These are phyloP conservation scores for Kwoniella botswanensis DNA, from an alignment of 768 basidiomycete genomes.

Conservation along the genomic window DNA sequence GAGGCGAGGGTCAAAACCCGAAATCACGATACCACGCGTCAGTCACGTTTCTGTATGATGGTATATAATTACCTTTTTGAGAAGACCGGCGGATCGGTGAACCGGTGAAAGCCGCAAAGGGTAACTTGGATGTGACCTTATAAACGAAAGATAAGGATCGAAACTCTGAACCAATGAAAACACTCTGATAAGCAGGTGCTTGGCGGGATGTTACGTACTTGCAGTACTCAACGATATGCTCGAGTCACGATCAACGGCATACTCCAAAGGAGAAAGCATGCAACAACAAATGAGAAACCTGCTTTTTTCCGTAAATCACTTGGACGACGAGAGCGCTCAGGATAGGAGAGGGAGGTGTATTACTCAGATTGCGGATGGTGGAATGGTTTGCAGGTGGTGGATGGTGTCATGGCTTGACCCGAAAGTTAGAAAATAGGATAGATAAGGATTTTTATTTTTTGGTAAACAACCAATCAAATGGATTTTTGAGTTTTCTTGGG, in stretches of 20 bases:
- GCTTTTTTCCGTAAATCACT: too few species aligned
- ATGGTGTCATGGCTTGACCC: not conserved
- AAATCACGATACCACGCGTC: not conserved
- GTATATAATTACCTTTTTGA: not conserved
- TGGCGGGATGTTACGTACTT: not conserved
- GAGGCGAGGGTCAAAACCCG: too few species aligned
- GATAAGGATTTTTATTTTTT: not conserved
- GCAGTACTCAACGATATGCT: not conserved
- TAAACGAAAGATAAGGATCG: constrained; percentile 11
- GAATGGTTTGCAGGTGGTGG: too few species aligned
- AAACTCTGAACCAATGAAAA: not conserved
- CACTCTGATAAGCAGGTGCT: not conserved
- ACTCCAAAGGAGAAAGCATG: not conserved
- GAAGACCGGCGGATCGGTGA: not conserved
- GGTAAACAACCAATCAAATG: constrained; percentile 13
- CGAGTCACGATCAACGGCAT: not conserved
- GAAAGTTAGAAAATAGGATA: not conserved
- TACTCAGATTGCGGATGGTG: not conserved
- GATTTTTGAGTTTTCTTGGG: not conserved
- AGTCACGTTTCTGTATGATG: not conserved
- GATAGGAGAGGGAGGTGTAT: not conserved
- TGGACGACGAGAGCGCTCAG: not conserved
- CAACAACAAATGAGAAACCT: too few species aligned
- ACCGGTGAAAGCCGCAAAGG: constrained; percentile 5
- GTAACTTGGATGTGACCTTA: not conserved